These are phyloP conservation scores for Elsinoe arachidis DNA, from an alignment of 2,329 filamentous ascomycete species.

Conservation along the genomic window DNA sequence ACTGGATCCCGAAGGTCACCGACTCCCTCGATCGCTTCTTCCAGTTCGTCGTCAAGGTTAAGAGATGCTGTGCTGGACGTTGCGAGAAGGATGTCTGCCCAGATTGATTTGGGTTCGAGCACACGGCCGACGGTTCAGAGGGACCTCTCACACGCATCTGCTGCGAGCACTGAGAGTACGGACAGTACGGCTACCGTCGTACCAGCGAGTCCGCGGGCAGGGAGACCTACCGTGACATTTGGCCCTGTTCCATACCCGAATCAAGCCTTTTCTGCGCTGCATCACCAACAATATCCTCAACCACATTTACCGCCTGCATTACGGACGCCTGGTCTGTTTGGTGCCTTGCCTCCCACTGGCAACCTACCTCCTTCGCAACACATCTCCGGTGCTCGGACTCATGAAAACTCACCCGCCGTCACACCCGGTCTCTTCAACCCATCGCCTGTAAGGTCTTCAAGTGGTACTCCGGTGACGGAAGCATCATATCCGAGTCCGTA, in stretches of 20 bases:
- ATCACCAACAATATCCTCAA: conserved; percentile 37
- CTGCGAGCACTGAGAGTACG: conserved; percentile 33
- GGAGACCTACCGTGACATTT: conserved; percentile 20
- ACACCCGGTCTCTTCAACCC: conserved; percentile 42
- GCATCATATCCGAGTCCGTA: conserved; percentile 42
- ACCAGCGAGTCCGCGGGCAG: conserved; percentile 21
- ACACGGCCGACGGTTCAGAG: conserved; percentile 32
- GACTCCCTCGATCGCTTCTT: conserved; percentile 10
- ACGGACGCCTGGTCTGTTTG: conserved; percentile 37
- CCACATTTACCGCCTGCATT: conserved; percentile 30
- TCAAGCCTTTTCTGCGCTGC: conserved; percentile 42
- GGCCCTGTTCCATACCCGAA: conserved; percentile 37
- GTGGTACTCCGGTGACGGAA: conserved; percentile 26
- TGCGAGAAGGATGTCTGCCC: conserved; percentile 9
- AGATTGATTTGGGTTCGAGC: conserved; percentile 13
- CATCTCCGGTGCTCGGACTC: conserved; percentile 33
- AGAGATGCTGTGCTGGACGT: conserved; percentile 7
- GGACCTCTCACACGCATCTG: conserved; percentile 35
- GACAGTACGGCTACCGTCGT: conserved; percentile 29
- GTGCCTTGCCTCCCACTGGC: conserved; percentile 32
- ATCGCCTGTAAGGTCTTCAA: conserved; percentile 20
- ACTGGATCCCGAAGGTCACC: neutral
- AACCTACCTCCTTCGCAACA: conserved; percentile 32
- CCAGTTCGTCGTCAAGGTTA: conserved; percentile 9
- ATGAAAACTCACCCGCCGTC: conserved; percentile 38